Base-by-base conservation (phyloP, 371 early-diverging fungal genomes). In the Mortierella sp. region DNA sequence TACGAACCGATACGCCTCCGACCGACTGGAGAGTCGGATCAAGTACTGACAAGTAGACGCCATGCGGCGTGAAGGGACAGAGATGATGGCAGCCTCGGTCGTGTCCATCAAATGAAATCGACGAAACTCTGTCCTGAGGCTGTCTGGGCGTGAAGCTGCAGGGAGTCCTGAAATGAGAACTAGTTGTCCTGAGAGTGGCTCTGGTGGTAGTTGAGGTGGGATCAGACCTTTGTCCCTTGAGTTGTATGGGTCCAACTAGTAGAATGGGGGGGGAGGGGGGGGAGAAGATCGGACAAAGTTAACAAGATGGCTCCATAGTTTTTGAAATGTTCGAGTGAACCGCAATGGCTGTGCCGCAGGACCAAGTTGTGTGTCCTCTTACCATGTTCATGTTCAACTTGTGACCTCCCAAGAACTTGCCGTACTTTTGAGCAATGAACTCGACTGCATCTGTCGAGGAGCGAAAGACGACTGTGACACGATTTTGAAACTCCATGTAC, bases 41-140 rank as follows among this genome's bases (percentile, higher is more conserved):
- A 76, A 27, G 24, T 64, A 76, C 41, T 76, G 69, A 40, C 65
- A 61, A 6, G 65, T 57, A 14, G 76, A 57, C 7, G 69, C 48
- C 52, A 63, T 44, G 10, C 58, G 59, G 12, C 54, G 43, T 9
- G 76, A 76, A 3, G 63, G 76, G 0, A 76, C 65, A 16, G 76
- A 47, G 27, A 68, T 57, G 41, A 76, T 68, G 0, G 76, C 76
- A 1, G 68, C 69, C 57, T 76, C 76, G 1, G 76, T 76, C 12
- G 76, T 76, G 28, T 76, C 76, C 76, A 76, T 68, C 24, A 76
- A 41, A 0, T 76, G 64, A 28, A 76, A 76, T 2, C 69, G 60
- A 29, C 69, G 76, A 49, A 76, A 76, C 54, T 68, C 76, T 45
- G 76, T 64, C 24, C 76, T 44, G 14, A 76, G 61, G 19, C 64